A percentile compares a stretch with the other conserved stretches of the same genome.
Evolutionary conservation across 1,284 basidiomycete species (phyloP).

Genomic region (Trichosporon inkin): DNA sequence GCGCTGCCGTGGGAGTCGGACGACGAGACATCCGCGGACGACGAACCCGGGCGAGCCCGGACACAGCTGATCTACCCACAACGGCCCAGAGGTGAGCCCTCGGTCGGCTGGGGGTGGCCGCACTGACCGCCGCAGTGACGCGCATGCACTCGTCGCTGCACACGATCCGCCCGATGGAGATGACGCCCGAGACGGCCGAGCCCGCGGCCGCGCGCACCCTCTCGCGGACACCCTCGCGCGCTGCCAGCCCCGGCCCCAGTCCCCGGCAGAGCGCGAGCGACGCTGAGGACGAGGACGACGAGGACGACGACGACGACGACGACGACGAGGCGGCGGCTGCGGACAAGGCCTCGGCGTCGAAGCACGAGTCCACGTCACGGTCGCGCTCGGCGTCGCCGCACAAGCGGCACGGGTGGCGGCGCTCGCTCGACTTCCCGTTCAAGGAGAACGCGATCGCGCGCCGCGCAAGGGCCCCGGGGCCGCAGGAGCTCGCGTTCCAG

Average conservation of each 20-base stretch:
- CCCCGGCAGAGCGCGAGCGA: neutral
- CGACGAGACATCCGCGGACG: conserved; percentile 22
- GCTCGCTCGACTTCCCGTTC: conserved; percentile 37
- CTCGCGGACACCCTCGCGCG: too few relatives aligned
- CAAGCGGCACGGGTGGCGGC: conserved; percentile 10
- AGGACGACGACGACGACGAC: neutral
- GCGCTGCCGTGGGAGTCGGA: conserved; percentile 42
- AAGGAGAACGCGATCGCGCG: conserved; percentile 43
- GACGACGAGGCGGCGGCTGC: neutral
- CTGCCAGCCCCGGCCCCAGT: neutral
- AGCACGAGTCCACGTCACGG: neutral
- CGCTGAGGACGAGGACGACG: neutral
- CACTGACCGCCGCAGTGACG: too few relatives aligned
- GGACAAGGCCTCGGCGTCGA: neutral
- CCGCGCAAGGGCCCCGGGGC: conserved; percentile 31
- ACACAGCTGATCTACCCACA: conserved; percentile 15
- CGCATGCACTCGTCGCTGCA: conserved; percentile 41
- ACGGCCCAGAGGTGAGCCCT: conserved; percentile 25
- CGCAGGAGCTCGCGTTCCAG: conserved; percentile 37
- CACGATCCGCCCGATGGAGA: conserved; percentile 40
- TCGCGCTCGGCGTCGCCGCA: conserved; percentile 1
- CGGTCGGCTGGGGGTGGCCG: too few relatives aligned
- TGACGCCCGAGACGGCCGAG: neutral
- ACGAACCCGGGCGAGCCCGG: conserved; percentile 2
- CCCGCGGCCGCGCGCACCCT: neutral